Base-by-base conservation (phyloP, 208 protist species). In the Acanthamoeba quina region DNA sequence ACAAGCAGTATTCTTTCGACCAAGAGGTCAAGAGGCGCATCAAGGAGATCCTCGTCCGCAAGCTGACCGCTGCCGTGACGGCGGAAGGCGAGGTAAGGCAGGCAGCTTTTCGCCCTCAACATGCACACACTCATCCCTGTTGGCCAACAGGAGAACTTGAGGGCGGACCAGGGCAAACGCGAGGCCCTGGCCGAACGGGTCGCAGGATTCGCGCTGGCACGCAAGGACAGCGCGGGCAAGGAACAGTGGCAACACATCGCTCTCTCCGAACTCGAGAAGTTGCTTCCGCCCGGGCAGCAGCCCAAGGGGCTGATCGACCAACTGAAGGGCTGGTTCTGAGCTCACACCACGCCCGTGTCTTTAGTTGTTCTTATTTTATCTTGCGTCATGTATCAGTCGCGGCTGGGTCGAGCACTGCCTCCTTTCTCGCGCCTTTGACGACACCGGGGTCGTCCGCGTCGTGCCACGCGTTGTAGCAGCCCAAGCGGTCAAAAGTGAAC, bases 391-490 rank as follows among this genome's bases (percentile, higher is more conserved):
- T 41, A 41, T 6, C 1, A 41, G 34, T 37, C 34, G 37, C 37
- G 37, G 37, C 37, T 41, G 37, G 37, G 37, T 41, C 37, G 3
- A 41, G 37, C 37, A 56, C 52, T 9, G 52, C 15, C 52, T 56
- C 52, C 17, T 56, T 56, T 56, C 52, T 56, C 52, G 5, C 52
- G 52, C 17, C 17, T 19, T 56, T 56, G 5, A 56, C 10, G 31
- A 17, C 17, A 10, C 47, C 68, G 0, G 31, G 29, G 31, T 76
- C 44, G 34, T 37, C 41, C 6, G 44, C 76, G 34, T 37, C 29
- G n/a, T 83, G 44, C 76, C 76, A 83, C 47, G 76, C 34, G 11
- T 83, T 7, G 47, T 83, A 83, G 44, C 76, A 83, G 24, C 76
- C 76, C 21, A 52, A 24, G 0, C 76, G 44, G 56, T 83, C 76